Evolutionary conservation across 306 rosid genomes (phyloP).

Genomic region (Alnus rubra): DNA sequence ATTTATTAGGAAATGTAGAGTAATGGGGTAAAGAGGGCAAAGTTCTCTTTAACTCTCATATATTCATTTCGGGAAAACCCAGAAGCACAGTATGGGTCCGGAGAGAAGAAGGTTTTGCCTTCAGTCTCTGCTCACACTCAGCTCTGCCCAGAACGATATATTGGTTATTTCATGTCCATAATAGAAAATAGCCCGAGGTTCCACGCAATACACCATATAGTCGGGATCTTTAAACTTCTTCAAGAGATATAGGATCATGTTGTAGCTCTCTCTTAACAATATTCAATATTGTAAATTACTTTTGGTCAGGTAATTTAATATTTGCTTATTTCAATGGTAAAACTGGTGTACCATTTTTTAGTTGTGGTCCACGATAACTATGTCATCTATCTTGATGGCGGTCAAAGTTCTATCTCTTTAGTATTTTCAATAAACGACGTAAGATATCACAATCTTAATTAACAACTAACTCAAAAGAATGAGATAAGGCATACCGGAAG

Average conservation of each 20-base stretch:
- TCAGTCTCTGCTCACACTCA: slow-evolving; percentile 74
- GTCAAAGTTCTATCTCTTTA: too few relatives aligned
- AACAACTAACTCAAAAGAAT: too few relatives aligned
- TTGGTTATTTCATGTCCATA: slow-evolving; percentile 47
- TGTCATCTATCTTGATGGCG: too few relatives aligned
- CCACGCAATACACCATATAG: slow-evolving; percentile 34
- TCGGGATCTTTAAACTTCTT: slow-evolving; percentile 36
- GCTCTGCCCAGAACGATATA: slow-evolving; percentile 34
- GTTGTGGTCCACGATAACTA: too few relatives aligned
- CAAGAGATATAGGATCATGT: slow-evolving; percentile 32
- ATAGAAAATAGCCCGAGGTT: slow-evolving; percentile 53
- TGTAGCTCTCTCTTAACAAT: slow-evolving; percentile 19
- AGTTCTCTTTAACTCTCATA: slow-evolving; percentile 42
- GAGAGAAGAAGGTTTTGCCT: slow-evolving; percentile 97
- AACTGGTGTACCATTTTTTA: not conserved
- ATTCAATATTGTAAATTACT: slow-evolving; percentile 45
- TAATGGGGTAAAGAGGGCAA: slow-evolving; percentile 56
- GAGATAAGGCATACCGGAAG: too few relatives aligned
- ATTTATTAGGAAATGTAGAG: slow-evolving; percentile 71
- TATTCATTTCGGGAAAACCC: slow-evolving; percentile 48
- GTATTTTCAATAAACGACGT: too few relatives aligned
- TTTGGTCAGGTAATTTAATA: slow-evolving; percentile 14
- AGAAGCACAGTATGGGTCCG: slow-evolving; percentile 40
- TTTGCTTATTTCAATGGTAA: slow-evolving; percentile 20
- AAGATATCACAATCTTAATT: too few relatives aligned